Percentiles rank a stretch among this genome's conserved stretches.
Evolutionary conservation across 495 filamentous ascomycete species (phyloP).

Genomic region (Penicillium soppii): DNA sequence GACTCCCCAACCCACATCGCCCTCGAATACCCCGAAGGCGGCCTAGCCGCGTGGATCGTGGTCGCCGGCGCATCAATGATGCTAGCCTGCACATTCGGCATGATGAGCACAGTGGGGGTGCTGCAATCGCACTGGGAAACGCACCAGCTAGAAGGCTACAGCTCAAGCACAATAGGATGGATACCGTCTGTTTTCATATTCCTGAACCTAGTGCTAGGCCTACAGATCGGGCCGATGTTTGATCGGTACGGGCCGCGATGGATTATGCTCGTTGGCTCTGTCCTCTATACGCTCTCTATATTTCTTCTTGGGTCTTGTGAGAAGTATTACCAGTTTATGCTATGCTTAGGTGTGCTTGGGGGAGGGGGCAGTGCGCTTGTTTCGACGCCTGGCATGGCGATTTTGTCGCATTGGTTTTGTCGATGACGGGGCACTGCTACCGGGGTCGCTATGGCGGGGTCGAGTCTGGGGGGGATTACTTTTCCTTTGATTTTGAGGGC

Average conservation of each 20-base stretch:
- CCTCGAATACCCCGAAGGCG: constrained; percentile 55
- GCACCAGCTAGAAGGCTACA: constrained; percentile 53
- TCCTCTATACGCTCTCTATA: constrained; percentile 47
- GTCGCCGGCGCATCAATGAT: constrained; percentile 59
- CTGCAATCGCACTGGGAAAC: constrained; percentile 58
- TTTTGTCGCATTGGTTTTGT: constrained; percentile 34
- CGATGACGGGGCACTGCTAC: constrained; percentile 26
- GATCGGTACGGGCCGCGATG: constrained; percentile 54
- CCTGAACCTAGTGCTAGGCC: constrained; percentile 56
- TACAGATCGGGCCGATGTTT: constrained; percentile 63
- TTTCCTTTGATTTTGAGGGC: constrained; percentile 56
- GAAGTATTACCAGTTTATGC: constrained; percentile 63
- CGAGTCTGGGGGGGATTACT: constrained; percentile 51
- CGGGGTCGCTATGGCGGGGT: constrained; percentile 28
- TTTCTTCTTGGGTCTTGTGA: constrained; percentile 50
- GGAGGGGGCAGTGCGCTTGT: constrained; percentile 55
- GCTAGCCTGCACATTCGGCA: constrained; percentile 56
- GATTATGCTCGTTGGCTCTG: constrained; percentile 50
- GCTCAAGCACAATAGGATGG: constrained; percentile 58
- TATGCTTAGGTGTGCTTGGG: constrained; percentile 54
- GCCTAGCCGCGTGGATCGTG: constrained; percentile 56
- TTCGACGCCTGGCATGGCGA: constrained; percentile 41
- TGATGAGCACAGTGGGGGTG: constrained; percentile 57
- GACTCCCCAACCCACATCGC: background rate
- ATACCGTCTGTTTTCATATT: constrained; percentile 62